Base-by-base conservation (phyloP, 208 protist species). In the Leishmania mexicana region DNA sequence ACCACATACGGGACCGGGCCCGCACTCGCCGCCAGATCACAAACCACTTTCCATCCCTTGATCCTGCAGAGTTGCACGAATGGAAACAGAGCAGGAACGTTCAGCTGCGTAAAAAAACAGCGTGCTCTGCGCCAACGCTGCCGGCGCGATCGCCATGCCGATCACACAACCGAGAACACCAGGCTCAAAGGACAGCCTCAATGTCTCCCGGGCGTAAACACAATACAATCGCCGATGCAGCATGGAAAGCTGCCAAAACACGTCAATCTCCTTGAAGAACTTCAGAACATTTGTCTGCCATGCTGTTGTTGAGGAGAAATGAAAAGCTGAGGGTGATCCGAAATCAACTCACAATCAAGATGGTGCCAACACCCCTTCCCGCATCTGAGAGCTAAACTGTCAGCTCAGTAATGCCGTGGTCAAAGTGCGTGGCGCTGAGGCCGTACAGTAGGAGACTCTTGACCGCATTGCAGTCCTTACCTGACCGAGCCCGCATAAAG, bases 161-260 rank as follows among this genome's bases (percentile, higher is more conserved):
- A 99, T 95, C 3, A 95, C n/a, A 6, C 99, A 24, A 62, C 98
- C 98, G 10, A 99, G 76, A 24, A 96, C 24, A 5, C 94, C 96
- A 0, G 96, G 89, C 13, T 94, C 76, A 2, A 98, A 35, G 15
- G 99, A 93, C 6, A 99, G 81, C 1, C 98, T 57, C 78, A 99
- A 99, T 5, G 98, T 89, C 81, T 99, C 98, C 83, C 97, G 99
- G 28, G 98, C 81, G 82, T 97, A 99, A 42, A 99, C 85, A 76
- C 97, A 84, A 72, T 95, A 90, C 19, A 98, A 87, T 73, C 90
- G 90, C 11, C 64, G 81, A 64, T 88, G 87, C 3, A 79, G 85
- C 74, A 96, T 90, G 71, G 97, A 97, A 19, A 99, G 76, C 13
- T 96, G 96, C 17, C 51, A 13, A 54, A 96, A 83, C 45, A 99